Evolutionary conservation across 176 grass and related monocot species (phyloP).

Genomic region (Aegilops umbellulata): DNA sequence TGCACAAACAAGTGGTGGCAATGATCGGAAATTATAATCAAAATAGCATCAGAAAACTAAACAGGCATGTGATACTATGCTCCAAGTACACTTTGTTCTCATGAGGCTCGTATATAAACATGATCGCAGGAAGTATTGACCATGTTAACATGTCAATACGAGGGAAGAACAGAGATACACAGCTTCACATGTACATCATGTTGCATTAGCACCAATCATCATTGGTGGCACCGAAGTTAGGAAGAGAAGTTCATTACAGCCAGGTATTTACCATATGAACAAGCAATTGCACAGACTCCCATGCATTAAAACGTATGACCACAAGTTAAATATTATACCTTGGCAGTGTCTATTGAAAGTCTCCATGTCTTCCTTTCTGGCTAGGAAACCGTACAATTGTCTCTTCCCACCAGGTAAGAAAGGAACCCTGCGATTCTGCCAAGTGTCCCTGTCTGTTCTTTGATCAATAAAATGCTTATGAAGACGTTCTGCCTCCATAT

Average conservation of each 20-base stretch:
- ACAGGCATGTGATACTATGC: neutral
- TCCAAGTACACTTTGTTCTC: constrained; percentile 12
- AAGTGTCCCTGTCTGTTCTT: constrained; percentile 65
- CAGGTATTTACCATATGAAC: constrained; percentile 28
- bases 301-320: neutral
- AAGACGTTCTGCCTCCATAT: constrained; percentile 79
- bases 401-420: constrained; percentile 80
- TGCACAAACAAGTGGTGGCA: neutral
- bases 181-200: constrained; percentile 1
- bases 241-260: neutral
- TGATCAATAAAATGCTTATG: constrained; percentile 76
- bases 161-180: neutral
- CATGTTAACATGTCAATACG: neutral
- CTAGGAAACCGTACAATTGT: constrained; percentile 82
- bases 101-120: neutral
- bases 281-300: neutral
- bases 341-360: constrained; percentile 76
- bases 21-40: neutral
- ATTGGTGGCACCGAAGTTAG: constrained; percentile 4
- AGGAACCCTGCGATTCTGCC: constrained; percentile 43
- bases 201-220: neutral
- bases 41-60: constrained; percentile 15
- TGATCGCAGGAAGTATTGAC: neutral
- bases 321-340: constrained; percentile 47
- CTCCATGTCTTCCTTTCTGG: constrained; percentile 82